Evolutionary conservation across 257 asterid species (phyloP).

Genomic region (Paraleonurus japonicus): DNA sequence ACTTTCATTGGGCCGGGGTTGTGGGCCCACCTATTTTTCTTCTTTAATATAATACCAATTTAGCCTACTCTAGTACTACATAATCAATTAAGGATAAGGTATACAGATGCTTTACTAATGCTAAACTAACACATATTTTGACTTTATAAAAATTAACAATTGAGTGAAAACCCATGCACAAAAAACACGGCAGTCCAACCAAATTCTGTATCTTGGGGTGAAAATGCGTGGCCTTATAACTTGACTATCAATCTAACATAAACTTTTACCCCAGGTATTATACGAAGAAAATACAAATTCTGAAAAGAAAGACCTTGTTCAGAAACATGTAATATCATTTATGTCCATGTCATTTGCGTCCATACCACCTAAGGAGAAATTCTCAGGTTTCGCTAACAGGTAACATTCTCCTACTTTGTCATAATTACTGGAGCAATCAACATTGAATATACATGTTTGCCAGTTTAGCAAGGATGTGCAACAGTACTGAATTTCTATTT

Average conservation of each 20-base stretch:
- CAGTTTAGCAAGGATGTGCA: background rate
- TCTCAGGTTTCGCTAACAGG: background rate
- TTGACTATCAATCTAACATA: background rate
- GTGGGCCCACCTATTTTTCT: too few species aligned
- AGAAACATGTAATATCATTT: background rate
- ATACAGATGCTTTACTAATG: background rate
- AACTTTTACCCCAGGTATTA: background rate
- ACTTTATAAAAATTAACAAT: slow-evolving; percentile 2
- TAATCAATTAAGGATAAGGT: background rate
- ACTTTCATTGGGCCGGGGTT: too few species aligned
- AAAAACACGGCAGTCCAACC: background rate
- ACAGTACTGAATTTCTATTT: background rate
- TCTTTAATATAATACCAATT: too few species aligned
- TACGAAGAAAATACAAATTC: background rate
- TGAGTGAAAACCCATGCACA: background rate
- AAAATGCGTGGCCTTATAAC: background rate
- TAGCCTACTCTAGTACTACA: too few species aligned
- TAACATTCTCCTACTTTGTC: background rate
- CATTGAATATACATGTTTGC: background rate
- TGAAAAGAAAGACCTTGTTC: background rate
- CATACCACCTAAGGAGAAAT: slow-evolving; percentile 1
- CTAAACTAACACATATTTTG: background rate
- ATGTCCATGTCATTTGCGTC: background rate
- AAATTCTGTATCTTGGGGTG: slow-evolving; percentile 2
- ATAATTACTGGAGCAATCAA: background rate